phyloP scores from a whole-genome alignment of 2,329 filamentous ascomycete genomes.

The Fusarium agapanthi region DNA sequence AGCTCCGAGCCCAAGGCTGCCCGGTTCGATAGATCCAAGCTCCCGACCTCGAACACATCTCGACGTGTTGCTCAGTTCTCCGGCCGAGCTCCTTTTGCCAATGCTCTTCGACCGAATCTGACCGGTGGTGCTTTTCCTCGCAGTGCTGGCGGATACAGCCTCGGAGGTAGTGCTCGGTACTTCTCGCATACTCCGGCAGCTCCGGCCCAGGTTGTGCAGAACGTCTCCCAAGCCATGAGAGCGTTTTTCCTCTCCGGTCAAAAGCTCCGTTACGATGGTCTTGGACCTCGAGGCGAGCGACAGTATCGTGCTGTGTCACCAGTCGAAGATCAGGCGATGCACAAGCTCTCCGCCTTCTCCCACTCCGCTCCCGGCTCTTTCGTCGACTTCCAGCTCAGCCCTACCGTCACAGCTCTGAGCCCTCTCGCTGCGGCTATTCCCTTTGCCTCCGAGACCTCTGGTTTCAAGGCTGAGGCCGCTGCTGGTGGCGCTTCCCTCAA shows the following conservation, averaged over 20 bases:
- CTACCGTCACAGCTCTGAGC: slow-evolving; percentile 88
- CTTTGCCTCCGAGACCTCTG: slow-evolving; percentile 53
- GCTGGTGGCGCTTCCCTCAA: slow-evolving; percentile 71
- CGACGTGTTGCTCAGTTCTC: slow-evolving; percentile 68
- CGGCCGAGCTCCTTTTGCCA: slow-evolving; percentile 84
- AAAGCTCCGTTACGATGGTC: slow-evolving; percentile 85
- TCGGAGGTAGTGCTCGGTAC: slow-evolving; percentile 79
- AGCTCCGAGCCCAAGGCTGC: slow-evolving; percentile 51
- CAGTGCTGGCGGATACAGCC: slow-evolving; percentile 86
- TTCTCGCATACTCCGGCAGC: slow-evolving; percentile 89
- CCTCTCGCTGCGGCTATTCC: slow-evolving; percentile 69
- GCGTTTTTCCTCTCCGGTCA: slow-evolving; percentile 93
- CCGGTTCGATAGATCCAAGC: slow-evolving; percentile 58
- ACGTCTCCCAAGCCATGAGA: slow-evolving; percentile 91
- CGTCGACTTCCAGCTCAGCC: slow-evolving; percentile 88
- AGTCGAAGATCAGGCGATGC: slow-evolving; percentile 76
- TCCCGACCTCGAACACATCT: slow-evolving; percentile 59
- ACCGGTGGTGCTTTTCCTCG: slow-evolving; percentile 87
- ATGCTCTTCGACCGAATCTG: slow-evolving; percentile 87
- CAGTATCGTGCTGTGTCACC: slow-evolving; percentile 80
- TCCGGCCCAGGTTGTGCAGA: slow-evolving; percentile 90
- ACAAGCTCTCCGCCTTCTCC: slow-evolving; percentile 69
- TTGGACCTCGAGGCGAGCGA: slow-evolving; percentile 77
- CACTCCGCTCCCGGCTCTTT: slow-evolving; percentile 75
- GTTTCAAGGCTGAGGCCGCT: slow-evolving; percentile 51